phyloP scores from a whole-genome alignment of 2,329 filamentous ascomycete species.

The Dichotomopilus funicola region DNA sequence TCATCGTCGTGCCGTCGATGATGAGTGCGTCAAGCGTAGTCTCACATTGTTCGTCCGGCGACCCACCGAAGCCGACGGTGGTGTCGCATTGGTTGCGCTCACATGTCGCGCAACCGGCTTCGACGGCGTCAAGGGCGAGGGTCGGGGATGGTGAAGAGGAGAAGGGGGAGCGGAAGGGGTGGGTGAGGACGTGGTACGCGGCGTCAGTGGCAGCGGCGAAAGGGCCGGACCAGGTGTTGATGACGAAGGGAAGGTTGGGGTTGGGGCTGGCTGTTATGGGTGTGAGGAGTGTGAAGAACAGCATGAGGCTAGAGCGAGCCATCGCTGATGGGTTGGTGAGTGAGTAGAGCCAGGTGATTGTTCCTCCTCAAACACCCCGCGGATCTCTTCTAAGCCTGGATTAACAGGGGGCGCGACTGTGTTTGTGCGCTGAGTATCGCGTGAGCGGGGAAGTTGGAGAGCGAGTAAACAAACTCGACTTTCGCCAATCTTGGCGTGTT shows the following conservation, averaged over 20 bases:
- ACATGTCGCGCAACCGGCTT: constrained; percentile 45
- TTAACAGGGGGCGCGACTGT: too few species aligned
- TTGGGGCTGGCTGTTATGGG: constrained; percentile 19
- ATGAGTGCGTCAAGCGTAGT: constrained; percentile 54
- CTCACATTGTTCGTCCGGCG: constrained; percentile 50
- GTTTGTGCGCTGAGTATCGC: too few species aligned
- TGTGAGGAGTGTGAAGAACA: not conserved
- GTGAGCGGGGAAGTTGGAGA: too few species aligned
- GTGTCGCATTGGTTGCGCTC: constrained; percentile 48
- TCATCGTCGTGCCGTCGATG: constrained; percentile 50
- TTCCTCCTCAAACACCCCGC: too few species aligned
- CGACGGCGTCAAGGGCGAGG: constrained; percentile 45
- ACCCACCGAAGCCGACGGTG: constrained; percentile 49
- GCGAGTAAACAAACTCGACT: too few species aligned
- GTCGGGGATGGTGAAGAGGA: constrained; percentile 22
- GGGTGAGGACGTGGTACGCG: constrained; percentile 32
- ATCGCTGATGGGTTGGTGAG: too few species aligned
- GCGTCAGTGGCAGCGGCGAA: constrained; percentile 48
- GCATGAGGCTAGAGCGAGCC: not conserved
- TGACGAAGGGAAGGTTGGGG: constrained; percentile 41
- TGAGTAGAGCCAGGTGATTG: too few species aligned
- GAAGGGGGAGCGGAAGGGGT: constrained; percentile 10
- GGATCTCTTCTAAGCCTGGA: too few species aligned
- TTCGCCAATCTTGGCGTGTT: too few species aligned
- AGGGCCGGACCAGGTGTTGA: constrained; percentile 50